Conservation (phyloP, 179 eudicot genomes). For the Pouteria campechiana region DNA sequence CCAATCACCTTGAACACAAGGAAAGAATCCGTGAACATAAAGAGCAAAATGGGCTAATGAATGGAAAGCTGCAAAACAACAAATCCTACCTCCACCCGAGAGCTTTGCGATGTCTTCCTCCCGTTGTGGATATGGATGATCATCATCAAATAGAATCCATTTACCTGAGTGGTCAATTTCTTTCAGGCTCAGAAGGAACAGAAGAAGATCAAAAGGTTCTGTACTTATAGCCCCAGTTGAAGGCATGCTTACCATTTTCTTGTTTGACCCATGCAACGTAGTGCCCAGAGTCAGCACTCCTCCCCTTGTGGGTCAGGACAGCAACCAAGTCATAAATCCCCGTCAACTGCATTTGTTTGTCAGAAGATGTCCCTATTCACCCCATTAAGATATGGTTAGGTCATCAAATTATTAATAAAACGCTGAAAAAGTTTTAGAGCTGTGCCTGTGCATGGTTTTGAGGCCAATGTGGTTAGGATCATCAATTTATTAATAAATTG, state of each 20-base stretch:
- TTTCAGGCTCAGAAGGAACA: too few relatives aligned
- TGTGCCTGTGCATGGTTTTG: not conserved
- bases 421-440: not conserved
- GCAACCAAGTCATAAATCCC: conserved; percentile 90
- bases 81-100: conserved; percentile 83
- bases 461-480: not conserved
- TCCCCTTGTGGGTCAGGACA: conserved; percentile 93
- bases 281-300: conserved; percentile 99
- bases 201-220: too few relatives aligned
- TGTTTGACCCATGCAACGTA: conserved; percentile 98
- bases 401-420: not conserved
- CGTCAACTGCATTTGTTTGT: conserved; percentile 55
- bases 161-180: conserved; percentile 69
- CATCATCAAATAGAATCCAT: conserved; percentile 86
- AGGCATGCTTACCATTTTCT: conserved; percentile 58
- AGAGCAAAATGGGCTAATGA: not conserved
- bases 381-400: too few relatives aligned
- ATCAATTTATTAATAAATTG: not conserved
- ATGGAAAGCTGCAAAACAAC: not conserved
- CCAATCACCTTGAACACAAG: conserved; percentile 77
- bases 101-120: conserved; percentile 69
- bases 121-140: conserved; percentile 64
- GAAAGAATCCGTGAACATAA: not conserved
- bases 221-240: too few relatives aligned
- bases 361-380: conserved; percentile 32